Evolutionary conservation across 148 eudicot genomes (phyloP).

Genomic region (Rheum nobile): DNA sequence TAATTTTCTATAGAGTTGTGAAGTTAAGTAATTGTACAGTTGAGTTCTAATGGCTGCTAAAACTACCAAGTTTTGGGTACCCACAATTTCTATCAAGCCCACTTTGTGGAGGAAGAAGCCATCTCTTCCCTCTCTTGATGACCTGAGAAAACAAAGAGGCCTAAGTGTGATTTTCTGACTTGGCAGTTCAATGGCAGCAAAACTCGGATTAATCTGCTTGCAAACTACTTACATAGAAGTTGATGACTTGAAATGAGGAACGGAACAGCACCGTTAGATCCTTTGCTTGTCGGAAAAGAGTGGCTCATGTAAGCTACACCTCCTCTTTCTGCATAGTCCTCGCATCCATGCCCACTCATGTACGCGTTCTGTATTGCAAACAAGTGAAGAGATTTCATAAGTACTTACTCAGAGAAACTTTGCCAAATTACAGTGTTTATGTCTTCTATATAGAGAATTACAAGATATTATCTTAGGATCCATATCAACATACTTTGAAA

Average conservation of each 20-base stretch:
- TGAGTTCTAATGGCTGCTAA: not conserved
- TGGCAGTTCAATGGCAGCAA: not conserved
- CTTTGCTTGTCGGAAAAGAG: conserved; percentile 10
- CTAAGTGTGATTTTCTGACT: not conserved
- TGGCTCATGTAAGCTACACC: conserved; percentile 12
- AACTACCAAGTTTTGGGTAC: not conserved
- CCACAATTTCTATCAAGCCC: conserved; percentile 41
- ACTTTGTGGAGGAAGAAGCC: conserved; percentile 53
- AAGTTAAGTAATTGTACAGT: not conserved
- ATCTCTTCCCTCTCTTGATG: conserved; percentile 14
- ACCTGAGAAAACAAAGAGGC: conserved; percentile 4
- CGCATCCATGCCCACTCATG: conserved; percentile 25
- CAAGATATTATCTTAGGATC: not conserved
- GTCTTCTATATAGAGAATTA: too few species aligned
- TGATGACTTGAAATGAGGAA: too few species aligned
- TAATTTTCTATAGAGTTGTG: not conserved
- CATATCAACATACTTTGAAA: not conserved
- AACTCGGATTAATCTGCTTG: conserved; percentile 15
- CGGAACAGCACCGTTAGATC: conserved; percentile 14
- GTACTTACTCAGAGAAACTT: not conserved
- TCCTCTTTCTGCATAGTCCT: conserved; percentile 9
- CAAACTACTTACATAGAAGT: conserved; percentile 5
- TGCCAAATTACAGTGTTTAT: not conserved
- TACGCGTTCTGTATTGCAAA: conserved; percentile 31
- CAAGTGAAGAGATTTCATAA: not conserved